phyloP scores from a whole-genome alignment of 805 yeast genomes.

The Grigorovia yakushimaensis region DNA sequence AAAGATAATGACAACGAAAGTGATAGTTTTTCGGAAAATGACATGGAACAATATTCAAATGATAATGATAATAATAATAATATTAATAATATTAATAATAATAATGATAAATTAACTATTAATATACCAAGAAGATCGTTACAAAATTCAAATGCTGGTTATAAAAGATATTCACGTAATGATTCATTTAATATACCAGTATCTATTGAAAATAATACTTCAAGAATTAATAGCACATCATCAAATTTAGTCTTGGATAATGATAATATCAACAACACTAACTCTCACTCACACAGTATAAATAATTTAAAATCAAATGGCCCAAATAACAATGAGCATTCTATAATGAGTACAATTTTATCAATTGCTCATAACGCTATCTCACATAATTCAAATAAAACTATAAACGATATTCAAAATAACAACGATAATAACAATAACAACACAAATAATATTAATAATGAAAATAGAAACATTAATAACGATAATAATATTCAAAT shows the following conservation, averaged over 20 bases:
- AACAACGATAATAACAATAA: background rate
- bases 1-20: background rate
- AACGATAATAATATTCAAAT: background rate
- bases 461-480: background rate
- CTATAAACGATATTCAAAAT: background rate
- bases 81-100: background rate
- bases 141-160: conserved; percentile 15
- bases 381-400: conserved; percentile 8
- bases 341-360: conserved; percentile 36
- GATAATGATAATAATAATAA: background rate
- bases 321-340: conserved; percentile 12
- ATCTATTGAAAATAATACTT: conserved; percentile 8
- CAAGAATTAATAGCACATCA: background rate
- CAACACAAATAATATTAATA: background rate
- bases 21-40: too few species aligned
- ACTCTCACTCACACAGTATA: too few species aligned
- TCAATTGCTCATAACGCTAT: conserved; percentile 42
- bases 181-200: conserved; percentile 18
- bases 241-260: too few species aligned
- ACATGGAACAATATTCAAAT: background rate
- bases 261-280: background rate
- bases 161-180: conserved; percentile 7
- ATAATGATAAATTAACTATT: background rate
- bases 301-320: background rate
- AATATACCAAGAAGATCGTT: conserved; percentile 15